phyloP scores from a whole-genome alignment of 306 rosid genomes.

The Vigna unguiculata region DNA sequence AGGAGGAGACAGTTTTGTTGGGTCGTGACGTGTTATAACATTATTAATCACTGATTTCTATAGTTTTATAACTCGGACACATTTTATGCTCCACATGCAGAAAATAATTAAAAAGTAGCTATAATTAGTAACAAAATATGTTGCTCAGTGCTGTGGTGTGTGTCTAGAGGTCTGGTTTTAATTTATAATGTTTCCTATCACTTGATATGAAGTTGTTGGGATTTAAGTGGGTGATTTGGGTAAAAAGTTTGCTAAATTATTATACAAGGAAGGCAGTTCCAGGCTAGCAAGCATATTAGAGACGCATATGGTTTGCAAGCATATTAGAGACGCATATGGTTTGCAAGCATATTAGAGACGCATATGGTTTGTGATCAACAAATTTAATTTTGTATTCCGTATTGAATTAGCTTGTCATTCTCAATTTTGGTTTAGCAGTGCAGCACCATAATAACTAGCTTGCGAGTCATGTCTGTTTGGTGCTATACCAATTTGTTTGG shows the following conservation, averaged over 20 bases:
- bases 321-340: slow-evolving; percentile 1
- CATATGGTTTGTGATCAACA: slow-evolving; percentile 14
- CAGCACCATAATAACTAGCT: slow-evolving; percentile 19
- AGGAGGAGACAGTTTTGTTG: slow-evolving; percentile 8
- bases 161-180: slow-evolving; percentile 4
- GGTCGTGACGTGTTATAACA: not conserved
- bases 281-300: slow-evolving; percentile 36
- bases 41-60: slow-evolving; percentile 9
- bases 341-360: slow-evolving; percentile 30
- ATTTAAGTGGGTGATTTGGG: slow-evolving; percentile 23
- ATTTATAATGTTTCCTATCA: slow-evolving; percentile 1
- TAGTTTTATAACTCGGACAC: slow-evolving; percentile 10
- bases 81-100: not conserved
- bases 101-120: not conserved
- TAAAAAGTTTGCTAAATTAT: not conserved
- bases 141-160: slow-evolving; percentile 9
- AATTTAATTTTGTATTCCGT: slow-evolving; percentile 29
- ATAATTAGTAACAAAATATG: not conserved
- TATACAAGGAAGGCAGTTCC: slow-evolving; percentile 10
- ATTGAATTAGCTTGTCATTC: not conserved
- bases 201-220: slow-evolving; percentile 9
- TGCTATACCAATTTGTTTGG: slow-evolving; percentile 17
- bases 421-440: slow-evolving; percentile 9
- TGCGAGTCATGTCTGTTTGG: slow-evolving; percentile 29
- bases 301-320: slow-evolving; percentile 18